Evolutionary conservation across 345 rosid species (phyloP), one percentile per base, ranked within the genome.

Genomic region (Heritiera fomes): DNA sequence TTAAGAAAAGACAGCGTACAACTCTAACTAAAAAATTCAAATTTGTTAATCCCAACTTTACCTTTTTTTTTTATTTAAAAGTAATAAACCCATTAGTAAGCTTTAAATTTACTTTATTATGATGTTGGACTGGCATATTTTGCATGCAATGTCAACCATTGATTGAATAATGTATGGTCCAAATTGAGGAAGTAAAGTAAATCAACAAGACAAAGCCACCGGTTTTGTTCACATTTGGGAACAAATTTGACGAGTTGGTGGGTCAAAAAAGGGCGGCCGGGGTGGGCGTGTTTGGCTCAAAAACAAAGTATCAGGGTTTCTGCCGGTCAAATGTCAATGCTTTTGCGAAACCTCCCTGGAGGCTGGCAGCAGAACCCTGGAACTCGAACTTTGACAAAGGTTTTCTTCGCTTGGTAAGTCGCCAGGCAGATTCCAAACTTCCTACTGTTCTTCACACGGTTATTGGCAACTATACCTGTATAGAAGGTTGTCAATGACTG

Each of bases 181-280:
- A 56, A 18, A 56, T 17, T 17, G 60, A 28, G 28, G n/a, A 47
- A 17, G 7, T 23, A 20, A 6, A 8, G 6, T 38, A n/a, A 20
- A 9, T 2, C 12, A 18, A 8, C 2, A 23, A 59, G 13, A 20
- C 11, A 58, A 7, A n/a, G 62, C 34, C 9, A 23, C 28, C 2
- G 38, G 23, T 10, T 28, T 61, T 12, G 66, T 30, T 61, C 7
- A 30, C 66, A 61, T 30, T 30, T 17, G 62, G 62, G 62, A 50
- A 52, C 17, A 72, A 72, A 53, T 5, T 38, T 9, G 74, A 49
- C n/a, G 12, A 70, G 41, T 70, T 70, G 62, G 32, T 34, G 62
- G 62, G 75, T 52, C 75, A 71, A 71, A 71, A 50, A 1, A 34
- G 38, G 38, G 38, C 2, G 38, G 38, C 38, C 38, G 3, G 59